Evolutionary conservation across 2,329 filamentous ascomycete genomes (phyloP), one percentile per base, ranked within the genome.

Genomic region (Colletotrichum sp.): DNA sequence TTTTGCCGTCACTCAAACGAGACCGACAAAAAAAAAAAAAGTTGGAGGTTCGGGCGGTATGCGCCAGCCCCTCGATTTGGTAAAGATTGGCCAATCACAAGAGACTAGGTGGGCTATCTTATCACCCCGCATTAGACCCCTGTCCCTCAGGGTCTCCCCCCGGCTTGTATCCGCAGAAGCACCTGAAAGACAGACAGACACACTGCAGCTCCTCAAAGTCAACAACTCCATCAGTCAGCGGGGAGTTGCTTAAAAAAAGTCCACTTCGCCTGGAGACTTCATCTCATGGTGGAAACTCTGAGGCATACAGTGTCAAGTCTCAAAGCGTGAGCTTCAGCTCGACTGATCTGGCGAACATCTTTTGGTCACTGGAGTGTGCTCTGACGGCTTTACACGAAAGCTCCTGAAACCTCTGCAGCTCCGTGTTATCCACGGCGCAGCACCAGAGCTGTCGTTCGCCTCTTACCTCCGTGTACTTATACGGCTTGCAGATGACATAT

Each of bases 71-170:
- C 55, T 68, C 63, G 55, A 44, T 39, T 49, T 57, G 44, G 34
- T 49, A 34, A 60, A 59, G 34, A 73, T 76, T 76, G 73, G 32
- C 70, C 70, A 73, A 76, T 73, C 30, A 73, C 6, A 21, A 4
- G 26, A 15, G 5, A 13, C n/a, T 7, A 36, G 4, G 7, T 36
- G 34, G 8, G 21, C 13, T 57, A 73, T 69, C 70, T 76, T 60
- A 65, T 65, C 70, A 76, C 73, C 70, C 73, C 73, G 73, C 73
- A 76, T 73, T 24, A 9, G 16, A 63, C 55, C 71, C 70, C 59
- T 76, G 64, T n/a, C 34, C 10, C 26, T 26, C 73, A 76, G 73
- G 73, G 70, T 76, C 73, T 66, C 26, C 32, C 64, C 70, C 73
- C 44, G 28, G 69, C 70, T 57, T 15, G 36, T 28, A 18, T 75